phyloP scores from a whole-genome alignment of 768 basidiomycete species.

The Tylopilus felleus region DNA sequence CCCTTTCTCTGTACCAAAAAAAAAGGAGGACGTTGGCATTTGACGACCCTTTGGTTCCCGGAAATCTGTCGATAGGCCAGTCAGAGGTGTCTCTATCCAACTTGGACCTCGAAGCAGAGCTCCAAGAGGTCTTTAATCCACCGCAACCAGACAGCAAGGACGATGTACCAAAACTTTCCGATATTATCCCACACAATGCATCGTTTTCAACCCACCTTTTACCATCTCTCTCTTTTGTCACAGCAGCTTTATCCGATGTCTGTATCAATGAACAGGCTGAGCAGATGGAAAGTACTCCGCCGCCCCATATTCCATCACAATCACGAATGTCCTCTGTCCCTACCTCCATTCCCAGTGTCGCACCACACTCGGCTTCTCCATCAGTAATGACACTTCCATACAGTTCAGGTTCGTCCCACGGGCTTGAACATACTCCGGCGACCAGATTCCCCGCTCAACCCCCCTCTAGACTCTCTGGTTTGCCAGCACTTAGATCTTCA shows the following conservation, averaged over 20 bases:
- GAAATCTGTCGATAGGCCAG: constrained; percentile 34
- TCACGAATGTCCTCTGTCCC: constrained; percentile 5
- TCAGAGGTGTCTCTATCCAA: constrained; percentile 36
- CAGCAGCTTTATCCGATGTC: constrained; percentile 14
- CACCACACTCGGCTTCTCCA: constrained; percentile 12
- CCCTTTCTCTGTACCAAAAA: constrained; percentile 17
- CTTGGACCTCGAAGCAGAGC: constrained; percentile 31
- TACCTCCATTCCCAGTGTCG: not conserved
- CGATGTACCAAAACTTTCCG: constrained; percentile 22
- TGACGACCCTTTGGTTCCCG: constrained; percentile 29
- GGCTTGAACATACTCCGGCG: constrained; percentile 14
- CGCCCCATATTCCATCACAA: not conserved
- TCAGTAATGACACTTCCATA: constrained; percentile 6
- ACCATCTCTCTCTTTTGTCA: constrained; percentile 18
- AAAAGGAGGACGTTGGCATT: constrained; percentile 25
- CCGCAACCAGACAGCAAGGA: constrained; percentile 10
- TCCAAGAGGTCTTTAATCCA: constrained; percentile 20
- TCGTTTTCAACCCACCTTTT: constrained; percentile 28
- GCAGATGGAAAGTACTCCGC: constrained; percentile 5
- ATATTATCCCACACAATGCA: constrained; percentile 20
- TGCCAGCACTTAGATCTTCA: constrained; percentile 16
- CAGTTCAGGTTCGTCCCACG: constrained; percentile 20
- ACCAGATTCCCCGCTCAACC: constrained; percentile 23
- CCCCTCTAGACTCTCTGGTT: constrained; percentile 15
- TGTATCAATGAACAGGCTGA: constrained; percentile 10